Percentiles rank a stretch among this genome's conserved stretches.
phyloP scores from a whole-genome alignment of 148 eudicot species.

The Vaccinium corymbosum region DNA sequence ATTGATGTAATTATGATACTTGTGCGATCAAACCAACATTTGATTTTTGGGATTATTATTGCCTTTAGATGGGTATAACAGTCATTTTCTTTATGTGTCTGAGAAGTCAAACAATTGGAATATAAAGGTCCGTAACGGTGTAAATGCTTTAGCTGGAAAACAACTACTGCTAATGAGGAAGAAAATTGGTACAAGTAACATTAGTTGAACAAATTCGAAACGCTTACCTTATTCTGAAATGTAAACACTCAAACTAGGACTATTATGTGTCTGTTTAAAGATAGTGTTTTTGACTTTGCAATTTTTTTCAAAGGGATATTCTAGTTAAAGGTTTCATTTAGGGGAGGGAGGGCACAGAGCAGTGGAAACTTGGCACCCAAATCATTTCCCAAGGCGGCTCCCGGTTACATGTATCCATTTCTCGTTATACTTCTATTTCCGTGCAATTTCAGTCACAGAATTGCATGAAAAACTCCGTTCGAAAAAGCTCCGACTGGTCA shows the following conservation, averaged over 20 bases:
- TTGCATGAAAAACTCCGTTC: too few species aligned
- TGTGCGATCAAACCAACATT: too few species aligned
- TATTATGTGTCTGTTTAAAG: neutral
- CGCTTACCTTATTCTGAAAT: neutral
- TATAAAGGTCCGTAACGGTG: neutral
- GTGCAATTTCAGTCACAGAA: too few species aligned
- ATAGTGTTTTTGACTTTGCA: neutral
- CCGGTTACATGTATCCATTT: too few species aligned
- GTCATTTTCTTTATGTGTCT: neutral
- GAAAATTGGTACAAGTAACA: slow-evolving; percentile 8
- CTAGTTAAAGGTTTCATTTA: neutral
- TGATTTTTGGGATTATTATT: neutral
- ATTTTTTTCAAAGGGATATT: too few species aligned
- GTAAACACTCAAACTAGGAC: neutral
- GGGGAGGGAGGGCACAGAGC: neutral
- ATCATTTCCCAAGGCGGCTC: neutral
- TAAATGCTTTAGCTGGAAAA: neutral
- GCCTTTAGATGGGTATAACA: neutral
- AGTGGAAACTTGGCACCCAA: neutral
- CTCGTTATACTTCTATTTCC: too few species aligned
- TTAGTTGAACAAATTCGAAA: slow-evolving; percentile 1
- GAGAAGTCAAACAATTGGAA: neutral
- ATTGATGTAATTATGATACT: too few species aligned
- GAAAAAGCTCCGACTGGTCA: too few species aligned
- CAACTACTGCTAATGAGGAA: neutral